Conservation (phyloP, 305 asterid species). For the Lippia alba region DNA sequence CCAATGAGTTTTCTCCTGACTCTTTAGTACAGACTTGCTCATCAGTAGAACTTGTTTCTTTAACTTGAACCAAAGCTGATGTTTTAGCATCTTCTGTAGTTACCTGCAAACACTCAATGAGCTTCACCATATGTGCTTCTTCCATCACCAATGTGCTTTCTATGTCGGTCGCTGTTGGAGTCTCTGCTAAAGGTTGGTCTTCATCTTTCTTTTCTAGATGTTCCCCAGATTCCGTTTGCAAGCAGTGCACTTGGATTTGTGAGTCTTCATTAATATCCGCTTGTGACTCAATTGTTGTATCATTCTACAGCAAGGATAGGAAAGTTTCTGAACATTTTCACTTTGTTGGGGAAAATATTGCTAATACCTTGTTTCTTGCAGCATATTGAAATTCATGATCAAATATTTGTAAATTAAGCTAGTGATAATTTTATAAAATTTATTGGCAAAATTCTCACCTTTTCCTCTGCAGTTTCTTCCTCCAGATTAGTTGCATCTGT, state of each 20-base stretch:
- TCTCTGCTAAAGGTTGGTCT: slow-evolving; percentile 34
- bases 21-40: not conserved
- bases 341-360: not conserved
- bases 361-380: not conserved
- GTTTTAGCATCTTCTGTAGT: slow-evolving; percentile 33
- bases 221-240: slow-evolving; percentile 36
- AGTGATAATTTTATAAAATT: not conserved
- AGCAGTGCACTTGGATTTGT: slow-evolving; percentile 32
- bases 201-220: slow-evolving; percentile 31
- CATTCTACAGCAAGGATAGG: slow-evolving; percentile 21
- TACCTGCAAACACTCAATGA: slow-evolving; percentile 26
- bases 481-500: not conserved
- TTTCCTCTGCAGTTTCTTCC: slow-evolving; percentile 4
- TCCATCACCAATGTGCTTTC: slow-evolving; percentile 26
- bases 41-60: slow-evolving; percentile 19
- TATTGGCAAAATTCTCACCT: not conserved
- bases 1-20: slow-evolving; percentile 4
- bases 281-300: slow-evolving; percentile 3
- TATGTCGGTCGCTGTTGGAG: slow-evolving; percentile 31
- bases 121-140: slow-evolving; percentile 31
- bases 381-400: not conserved
- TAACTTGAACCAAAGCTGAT: slow-evolving; percentile 31
- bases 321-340: not conserved
- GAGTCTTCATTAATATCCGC: slow-evolving; percentile 37
- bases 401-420: not conserved